Percentiles rank a stretch among this genome's conserved stretches.
These are phyloP conservation scores for Acer negundo DNA, from an alignment of 345 rosid genomes.

Conservation along the genomic window DNA sequence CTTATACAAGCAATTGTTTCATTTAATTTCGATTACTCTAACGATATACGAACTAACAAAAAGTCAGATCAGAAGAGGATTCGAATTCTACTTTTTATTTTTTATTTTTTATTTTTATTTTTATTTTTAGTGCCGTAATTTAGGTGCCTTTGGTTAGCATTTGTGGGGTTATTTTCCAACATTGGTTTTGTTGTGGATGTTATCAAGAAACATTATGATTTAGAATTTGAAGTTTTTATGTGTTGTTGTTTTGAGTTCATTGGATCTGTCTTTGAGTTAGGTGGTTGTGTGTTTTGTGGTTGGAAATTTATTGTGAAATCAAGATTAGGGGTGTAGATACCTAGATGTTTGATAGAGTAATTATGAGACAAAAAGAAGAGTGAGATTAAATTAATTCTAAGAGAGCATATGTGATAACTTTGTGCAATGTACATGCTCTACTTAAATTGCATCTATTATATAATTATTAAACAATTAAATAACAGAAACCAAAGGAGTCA, in stretches of 20 bases:
- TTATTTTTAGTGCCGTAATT: not conserved
- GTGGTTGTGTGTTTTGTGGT: not conserved
- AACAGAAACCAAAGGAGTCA: too few species aligned
- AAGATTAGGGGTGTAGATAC: not conserved
- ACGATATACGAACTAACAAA: too few species aligned
- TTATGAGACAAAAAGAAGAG: not conserved
- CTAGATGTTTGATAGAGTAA: not conserved
- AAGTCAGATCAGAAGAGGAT: too few species aligned
- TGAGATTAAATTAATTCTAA: not conserved
- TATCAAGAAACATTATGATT: not conserved
- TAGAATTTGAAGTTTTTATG: not conserved
- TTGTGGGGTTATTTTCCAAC: not conserved
- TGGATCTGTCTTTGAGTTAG: not conserved
- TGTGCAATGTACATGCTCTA: too few species aligned
- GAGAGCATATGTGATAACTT: too few species aligned
- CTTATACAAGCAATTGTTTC: too few species aligned
- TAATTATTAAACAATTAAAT: too few species aligned
- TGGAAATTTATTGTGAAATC: not conserved
- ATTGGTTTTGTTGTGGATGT: not conserved
- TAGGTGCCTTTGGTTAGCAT: not conserved
- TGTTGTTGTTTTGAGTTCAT: not conserved
- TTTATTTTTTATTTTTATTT: too few species aligned
- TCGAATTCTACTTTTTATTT: not conserved
- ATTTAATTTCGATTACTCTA: too few species aligned
- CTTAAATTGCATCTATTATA: too few species aligned